Percentiles rank a stretch among this genome's conserved stretches.
Conservation (phyloP, 306 rosid genomes). For the Trifolium subterraneum region DNA sequence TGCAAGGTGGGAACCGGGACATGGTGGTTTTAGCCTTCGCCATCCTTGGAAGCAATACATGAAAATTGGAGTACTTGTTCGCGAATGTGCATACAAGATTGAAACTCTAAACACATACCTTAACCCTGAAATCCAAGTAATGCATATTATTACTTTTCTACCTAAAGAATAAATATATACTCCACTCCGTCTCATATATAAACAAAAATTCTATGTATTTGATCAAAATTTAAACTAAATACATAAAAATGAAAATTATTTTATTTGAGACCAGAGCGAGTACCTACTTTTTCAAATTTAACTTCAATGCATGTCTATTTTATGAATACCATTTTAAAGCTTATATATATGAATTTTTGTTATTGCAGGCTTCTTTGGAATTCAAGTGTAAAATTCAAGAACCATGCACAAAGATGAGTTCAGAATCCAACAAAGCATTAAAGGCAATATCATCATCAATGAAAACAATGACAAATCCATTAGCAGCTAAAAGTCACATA, state of each 20-base stretch:
- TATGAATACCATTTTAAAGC: neutral
- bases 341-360: neutral
- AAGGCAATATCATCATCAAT: slow-evolving; percentile 62
- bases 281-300: neutral
- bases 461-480: slow-evolving; percentile 64
- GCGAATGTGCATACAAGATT: slow-evolving; percentile 79
- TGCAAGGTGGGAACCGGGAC: slow-evolving; percentile 96
- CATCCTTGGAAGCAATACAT: slow-evolving; percentile 93
- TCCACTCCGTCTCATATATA: neutral
- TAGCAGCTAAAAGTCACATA: slow-evolving; percentile 53
- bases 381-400: slow-evolving; percentile 55
- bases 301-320: neutral
- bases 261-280: neutral
- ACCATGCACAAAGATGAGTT: slow-evolving; percentile 65
- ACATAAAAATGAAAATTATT: no score
- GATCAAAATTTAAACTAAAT: no score
- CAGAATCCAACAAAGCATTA: slow-evolving; percentile 68
- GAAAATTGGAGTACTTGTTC: slow-evolving; percentile 71
- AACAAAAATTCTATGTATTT: neutral
- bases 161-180: neutral
- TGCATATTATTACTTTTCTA: slow-evolving; percentile 8
- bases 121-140: slow-evolving; percentile 60
- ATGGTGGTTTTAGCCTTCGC: slow-evolving; percentile 71
- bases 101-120: slow-evolving; percentile 68
- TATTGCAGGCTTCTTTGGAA: slow-evolving; percentile 53